Evolutionary conservation across 108 stramenopile species (phyloP), one percentile per base, ranked within the genome.

Genomic region (Fistulifera pelliculosa): DNA sequence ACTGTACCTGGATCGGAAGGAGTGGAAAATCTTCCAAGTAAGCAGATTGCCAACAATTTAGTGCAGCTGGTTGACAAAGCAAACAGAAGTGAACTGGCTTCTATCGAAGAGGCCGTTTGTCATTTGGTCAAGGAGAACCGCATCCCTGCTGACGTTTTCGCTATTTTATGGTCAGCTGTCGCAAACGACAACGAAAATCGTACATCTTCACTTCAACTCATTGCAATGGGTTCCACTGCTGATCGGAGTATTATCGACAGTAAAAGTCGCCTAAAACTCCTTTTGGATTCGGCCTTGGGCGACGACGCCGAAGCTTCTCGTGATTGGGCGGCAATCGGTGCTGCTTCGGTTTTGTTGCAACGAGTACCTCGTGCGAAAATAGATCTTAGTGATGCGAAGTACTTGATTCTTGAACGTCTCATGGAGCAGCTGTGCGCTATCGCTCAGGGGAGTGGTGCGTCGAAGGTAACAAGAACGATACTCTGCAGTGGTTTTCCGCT

Each of bases 91-190:
- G 94, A 95, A 56, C 74, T 87, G 15, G 90, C 93, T 12, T 92
- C 85, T 6, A 89, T 98, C 47, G 97, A 98, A 66, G 96, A 97
- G 61, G 91, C 84, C n/a, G 60, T 95, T 42, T 67, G 82, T 25
- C 65, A 74, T 14, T 66, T 90, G 11, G 94, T 93, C 13, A 78
- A 79, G 61, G 69, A 87, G 26, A 85, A 79, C 54, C 60, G 67
- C 22, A 83, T 90, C 38, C 89, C 88, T 21, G 72, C 77, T 1
- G 85, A 88, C 43, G 90, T 89, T 15, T 90, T 92, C 56, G 70
- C 73, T 0, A 77, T 82, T 49, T 68, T 90, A 17, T 90, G 94
- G 87, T 67, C 80, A 17, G 69, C 78, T n/a, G 76, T 75, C 6
- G 49, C 81, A 0, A 82, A 80, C 47, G 74, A 77, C 10, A 70